Evolutionary conservation across 2,329 filamentous ascomycete genomes (phyloP), one percentile per base, ranked within the genome.

Genomic region (Knoxdaviesia capensis): DNA sequence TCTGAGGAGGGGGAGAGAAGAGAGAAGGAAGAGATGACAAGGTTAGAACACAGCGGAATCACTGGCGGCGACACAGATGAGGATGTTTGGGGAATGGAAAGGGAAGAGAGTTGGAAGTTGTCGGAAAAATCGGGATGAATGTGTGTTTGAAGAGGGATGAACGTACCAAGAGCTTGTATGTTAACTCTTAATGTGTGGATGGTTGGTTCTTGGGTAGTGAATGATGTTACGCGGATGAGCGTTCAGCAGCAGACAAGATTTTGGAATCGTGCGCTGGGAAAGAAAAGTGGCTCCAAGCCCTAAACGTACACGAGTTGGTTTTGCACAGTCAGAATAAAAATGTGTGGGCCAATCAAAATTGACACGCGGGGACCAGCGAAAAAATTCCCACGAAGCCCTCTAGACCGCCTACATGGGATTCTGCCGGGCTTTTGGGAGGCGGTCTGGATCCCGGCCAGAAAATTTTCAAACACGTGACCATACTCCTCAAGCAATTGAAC

Each of bases 41-140:
- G 36, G 11, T 38, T 31, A 38, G 66, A 64, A 66, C 69, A 68
- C 76, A 59, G 43, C 46, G 50, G 31, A 34, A 44, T 43, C 48
- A 45, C 32, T 11, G n/a, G 32, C 28, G 6, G 34, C 31, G 7
- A 20, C 31, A 47, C 46, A 50, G 50, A 46, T 51, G 52, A 50
- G 47, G 40, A 41, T 41, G 42, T 42, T 40, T 41, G 43, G 38
- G 38, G 41, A 41, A 38, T 42, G 38, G 38, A 50, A 47, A 49
- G 51, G 50, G 47, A 48, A 51, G 49, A 51, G 49, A 51, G 45
- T 52, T 53, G 58, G 51, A 55, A 54, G 53, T 59, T 55, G 40
- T 36, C 8, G 34, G 40, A 42, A 40, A 35, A 42, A 34, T 42
- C 44, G 48, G 51, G 45, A 49, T 48, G 49, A 45, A 45, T 46